Base-by-base conservation (phyloP, 192 early-diverging fungal species). In the Piromyces finnis region DNA sequence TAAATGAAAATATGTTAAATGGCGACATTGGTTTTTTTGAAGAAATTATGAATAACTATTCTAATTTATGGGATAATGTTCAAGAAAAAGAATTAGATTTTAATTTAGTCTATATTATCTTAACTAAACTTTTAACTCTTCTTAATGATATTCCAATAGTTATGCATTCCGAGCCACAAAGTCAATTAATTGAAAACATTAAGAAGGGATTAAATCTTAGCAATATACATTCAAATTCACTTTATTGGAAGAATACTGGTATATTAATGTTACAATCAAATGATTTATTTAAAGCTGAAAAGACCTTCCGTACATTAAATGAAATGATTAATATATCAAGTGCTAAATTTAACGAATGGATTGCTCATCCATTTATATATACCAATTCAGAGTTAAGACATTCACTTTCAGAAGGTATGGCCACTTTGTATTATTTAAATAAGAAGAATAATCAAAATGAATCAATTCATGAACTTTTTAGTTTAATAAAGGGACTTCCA, bases 371-470 rank as follows among this genome's bases (percentile, higher is more conserved):
- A 16, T 77, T 81, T 68, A 80, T 82, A 28, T 28, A 27, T 28
- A 80, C 82, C 39, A 80, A 68, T 36, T 41, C 82, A 2, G 90
- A 91, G 32, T 82, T 90, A 30, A 93, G 91, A 85, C 82, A 84
- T n/a, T 88, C 88, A 14, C 79, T 94, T 28, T 82, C 92, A 15
- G 93, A 94, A 79, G 92, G 88, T 12, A 85, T 91, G 37, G 87
- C 91, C 18, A 92, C 93, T 0, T 79, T 94, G 22, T 94, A 93
- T 79, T 90, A 88, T 80, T 84, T 94, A 13, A 88, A 93, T 79
- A 88, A 92, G 78, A 85, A 84, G 22, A 83, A 86, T 32, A 83
- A 82, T 32, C 82, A 85, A 41, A 84, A 87, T 81, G 84, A 68
- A 11, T 68, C 51, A 5, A 68, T 68, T 1, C 22, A 68, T 68